A percentile compares a stretch with the other conserved stretches of the same genome.
Evolutionary conservation across 441 rosid species (phyloP).

Genomic region (Melastoma candidum): DNA sequence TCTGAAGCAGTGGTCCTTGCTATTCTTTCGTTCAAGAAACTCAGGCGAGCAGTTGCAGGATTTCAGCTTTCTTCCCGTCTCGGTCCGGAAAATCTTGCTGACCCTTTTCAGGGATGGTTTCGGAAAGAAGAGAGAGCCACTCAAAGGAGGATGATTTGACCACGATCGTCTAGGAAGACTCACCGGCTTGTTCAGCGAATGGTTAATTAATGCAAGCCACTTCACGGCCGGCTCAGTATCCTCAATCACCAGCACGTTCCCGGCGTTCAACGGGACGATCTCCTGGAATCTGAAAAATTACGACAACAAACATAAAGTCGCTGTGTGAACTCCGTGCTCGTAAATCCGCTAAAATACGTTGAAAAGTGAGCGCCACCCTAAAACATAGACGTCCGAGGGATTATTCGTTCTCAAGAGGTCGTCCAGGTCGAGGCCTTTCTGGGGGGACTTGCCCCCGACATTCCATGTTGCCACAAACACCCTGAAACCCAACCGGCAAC

Average conservation of each 20-base stretch:
- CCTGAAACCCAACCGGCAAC: conserved; percentile 17
- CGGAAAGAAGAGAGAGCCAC: conserved; percentile 46
- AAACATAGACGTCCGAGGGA: conserved; percentile 27
- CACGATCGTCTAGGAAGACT: conserved; percentile 18
- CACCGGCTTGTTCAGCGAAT: conserved; percentile 27
- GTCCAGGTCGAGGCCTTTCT: conserved; percentile 37
- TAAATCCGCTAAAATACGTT: not conserved
- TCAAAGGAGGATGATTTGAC: conserved; percentile 18
- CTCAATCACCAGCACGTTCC: conserved; percentile 55
- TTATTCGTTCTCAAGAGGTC: conserved; percentile 33
- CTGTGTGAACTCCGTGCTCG: not conserved
- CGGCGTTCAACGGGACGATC: conserved; percentile 59
- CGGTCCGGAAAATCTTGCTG: conserved; percentile 49
- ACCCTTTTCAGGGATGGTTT: conserved; percentile 53
- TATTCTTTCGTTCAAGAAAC: conserved; percentile 32
- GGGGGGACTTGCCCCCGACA: conserved; percentile 64
- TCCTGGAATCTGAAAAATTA: conserved; percentile 39
- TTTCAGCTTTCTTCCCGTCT: conserved; percentile 42
- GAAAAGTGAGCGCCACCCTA: conserved; percentile 17
- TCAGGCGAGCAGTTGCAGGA: conserved; percentile 46
- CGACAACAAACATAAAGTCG: conserved; percentile 3
- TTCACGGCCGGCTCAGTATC: conserved; percentile 52
- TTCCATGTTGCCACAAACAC: conserved; percentile 72
- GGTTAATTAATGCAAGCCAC: conserved; percentile 39
- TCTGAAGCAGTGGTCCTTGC: conserved; percentile 49